Conservation (phyloP, 805 yeast species). For the Kuraishia ogatae region DNA sequence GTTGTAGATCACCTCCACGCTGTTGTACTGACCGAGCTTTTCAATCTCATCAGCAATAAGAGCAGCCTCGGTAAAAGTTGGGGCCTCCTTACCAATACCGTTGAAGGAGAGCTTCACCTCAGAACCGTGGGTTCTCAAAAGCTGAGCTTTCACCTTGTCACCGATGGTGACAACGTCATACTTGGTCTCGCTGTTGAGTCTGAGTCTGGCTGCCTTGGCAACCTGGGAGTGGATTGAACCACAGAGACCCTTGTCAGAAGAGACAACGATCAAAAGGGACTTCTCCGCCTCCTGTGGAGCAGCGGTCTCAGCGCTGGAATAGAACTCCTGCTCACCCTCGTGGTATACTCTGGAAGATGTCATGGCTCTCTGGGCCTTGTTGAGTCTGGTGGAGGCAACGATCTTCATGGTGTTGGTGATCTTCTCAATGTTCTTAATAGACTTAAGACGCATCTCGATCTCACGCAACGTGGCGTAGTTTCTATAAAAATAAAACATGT, state of each 20-base stretch:
- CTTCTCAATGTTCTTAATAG: conserved; percentile 97
- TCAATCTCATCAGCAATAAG: conserved; percentile 79
- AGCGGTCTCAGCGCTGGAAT: conserved; percentile 72
- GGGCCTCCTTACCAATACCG: conserved; percentile 96
- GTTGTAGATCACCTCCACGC: conserved; percentile 79
- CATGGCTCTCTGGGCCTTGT: conserved; percentile 95
- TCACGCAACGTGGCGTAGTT: conserved; percentile 98
- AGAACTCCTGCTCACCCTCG: conserved; percentile 72
- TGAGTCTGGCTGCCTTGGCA: conserved; percentile 77
- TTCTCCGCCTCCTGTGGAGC: conserved; percentile 40
- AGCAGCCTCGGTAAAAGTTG: conserved; percentile 86
- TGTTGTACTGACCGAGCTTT: conserved; percentile 62
- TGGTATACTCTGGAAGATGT: conserved; percentile 77
- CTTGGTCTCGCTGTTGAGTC: conserved; percentile 51
- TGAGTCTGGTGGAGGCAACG: conserved; percentile 95
- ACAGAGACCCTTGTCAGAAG: conserved; percentile 98
- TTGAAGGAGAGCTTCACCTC: conserved; percentile 68
- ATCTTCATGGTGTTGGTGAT: conserved; percentile 99
- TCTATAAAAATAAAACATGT: conserved; percentile 34
- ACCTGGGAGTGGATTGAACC: conserved; percentile 97
- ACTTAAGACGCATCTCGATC: conserved; percentile 95
- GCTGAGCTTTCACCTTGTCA: conserved; percentile 88
- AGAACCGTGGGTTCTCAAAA: conserved; percentile 71
- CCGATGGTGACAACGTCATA: conserved; percentile 85
- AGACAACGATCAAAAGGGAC: conserved; percentile 76